These are phyloP conservation scores for Turnera subulata DNA, from an alignment of 345 rosid genomes.

Conservation along the genomic window DNA sequence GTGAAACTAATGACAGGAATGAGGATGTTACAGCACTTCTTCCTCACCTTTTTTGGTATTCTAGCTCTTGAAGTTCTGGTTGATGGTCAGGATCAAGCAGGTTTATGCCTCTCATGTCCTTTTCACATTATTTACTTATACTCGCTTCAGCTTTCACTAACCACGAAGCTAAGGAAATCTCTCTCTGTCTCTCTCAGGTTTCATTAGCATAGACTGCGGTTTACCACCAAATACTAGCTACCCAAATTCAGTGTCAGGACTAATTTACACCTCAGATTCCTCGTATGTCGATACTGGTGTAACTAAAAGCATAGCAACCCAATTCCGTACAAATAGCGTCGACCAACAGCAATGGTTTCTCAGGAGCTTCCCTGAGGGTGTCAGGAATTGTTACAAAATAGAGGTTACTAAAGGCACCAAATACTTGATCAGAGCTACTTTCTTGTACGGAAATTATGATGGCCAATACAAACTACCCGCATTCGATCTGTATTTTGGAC, in stretches of 20 bases:
- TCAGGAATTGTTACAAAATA: constrained; percentile 30
- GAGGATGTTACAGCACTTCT: too few relatives aligned
- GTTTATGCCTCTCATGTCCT: too few relatives aligned
- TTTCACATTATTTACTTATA: too few relatives aligned
- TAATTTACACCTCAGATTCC: constrained; percentile 38
- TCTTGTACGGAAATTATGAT: constrained; percentile 57
- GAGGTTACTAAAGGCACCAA: constrained; percentile 1
- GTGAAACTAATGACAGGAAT: too few relatives aligned
- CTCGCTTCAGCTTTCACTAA: too few relatives aligned
- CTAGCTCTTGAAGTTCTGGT: too few relatives aligned
- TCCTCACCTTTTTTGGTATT: too few relatives aligned
- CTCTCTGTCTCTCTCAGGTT: constrained; percentile 34
- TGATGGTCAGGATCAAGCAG: too few relatives aligned
- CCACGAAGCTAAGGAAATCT: too few relatives aligned
- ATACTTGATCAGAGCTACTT: too few relatives aligned
- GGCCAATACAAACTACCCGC: constrained; percentile 15
- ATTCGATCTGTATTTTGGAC: constrained; percentile 51
- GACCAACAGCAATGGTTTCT: constrained; percentile 19
- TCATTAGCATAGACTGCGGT: constrained; percentile 41
- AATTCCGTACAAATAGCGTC: background rate
- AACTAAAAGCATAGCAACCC: constrained; percentile 3
- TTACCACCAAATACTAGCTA: constrained; percentile 25
- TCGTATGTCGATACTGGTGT: constrained; percentile 25
- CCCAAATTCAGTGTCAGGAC: constrained; percentile 20
- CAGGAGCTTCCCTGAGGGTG: constrained; percentile 30